Evolutionary conservation across 2,329 filamentous ascomycete species (phyloP), one percentile per base, ranked within the genome.

Genomic region (Ceratocystis huliohia): DNA sequence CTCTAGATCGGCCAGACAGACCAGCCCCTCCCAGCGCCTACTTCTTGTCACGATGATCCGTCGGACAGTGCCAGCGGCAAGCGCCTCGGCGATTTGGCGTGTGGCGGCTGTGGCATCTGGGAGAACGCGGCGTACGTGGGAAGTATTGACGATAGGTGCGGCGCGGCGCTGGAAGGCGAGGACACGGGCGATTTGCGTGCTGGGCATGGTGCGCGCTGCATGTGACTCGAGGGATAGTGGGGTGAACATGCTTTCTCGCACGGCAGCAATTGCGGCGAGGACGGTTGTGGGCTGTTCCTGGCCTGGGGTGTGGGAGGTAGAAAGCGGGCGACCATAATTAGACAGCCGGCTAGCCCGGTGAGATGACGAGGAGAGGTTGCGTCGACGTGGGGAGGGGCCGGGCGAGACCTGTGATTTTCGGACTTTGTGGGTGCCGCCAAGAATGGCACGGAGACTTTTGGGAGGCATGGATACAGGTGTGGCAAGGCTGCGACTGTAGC

Each of bases 101-200:
- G 91, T 88, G 1, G 84, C 84, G 1, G 77, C 78, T 0, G 87
- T 88, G 1, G 87, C 83, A 1, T 82, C 84, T 1, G 75, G 75
- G 57, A 88, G 78, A 1, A 90, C 74, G 1, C 86, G 82, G 69
- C 87, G 82, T 5, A 91, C 73, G 72, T 91, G 88, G 1, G 84
- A 81, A 22, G 85, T 74, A 0, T 84, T 87, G 4, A 88, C 83
- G 25, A 90, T 77, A 0, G 84, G 84, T 8, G 88, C 86, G 48
- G 89, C 74, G 15, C 75, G 75, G 41, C 74, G 75, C 20, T 87
- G 79, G 72, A 82, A 85, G 69, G 85, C 83, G 64, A 90, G 77
- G 17, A 88, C 76, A 71, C 87, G 82, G 1, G 86, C 78, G 15
- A 85, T 84, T 10, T 85, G 79, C 22, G 81, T 82, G 4, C 84